Percentiles rank a stretch among this genome's conserved stretches.
Evolutionary conservation across 441 rosid genomes (phyloP).

Genomic region (Metrosideros polymorpha): DNA sequence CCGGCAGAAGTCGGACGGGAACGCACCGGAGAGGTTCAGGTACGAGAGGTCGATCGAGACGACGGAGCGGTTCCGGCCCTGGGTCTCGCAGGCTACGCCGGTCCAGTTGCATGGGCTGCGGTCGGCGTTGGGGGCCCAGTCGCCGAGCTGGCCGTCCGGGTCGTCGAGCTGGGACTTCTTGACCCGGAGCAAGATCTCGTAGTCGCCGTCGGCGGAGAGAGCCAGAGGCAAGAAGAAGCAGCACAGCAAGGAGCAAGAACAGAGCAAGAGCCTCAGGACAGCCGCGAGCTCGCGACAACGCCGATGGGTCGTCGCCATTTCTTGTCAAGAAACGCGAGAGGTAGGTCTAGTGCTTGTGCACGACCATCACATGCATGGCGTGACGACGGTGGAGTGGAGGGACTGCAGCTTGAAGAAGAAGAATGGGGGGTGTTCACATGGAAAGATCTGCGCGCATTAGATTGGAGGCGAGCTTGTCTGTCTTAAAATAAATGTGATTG

Average conservation of each 20-base stretch:
- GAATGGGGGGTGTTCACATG: not conserved
- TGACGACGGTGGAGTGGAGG: not conserved
- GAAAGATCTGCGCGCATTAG: not conserved
- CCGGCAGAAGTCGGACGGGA: constrained; percentile 52
- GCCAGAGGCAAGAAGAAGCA: not conserved
- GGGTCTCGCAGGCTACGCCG: constrained; percentile 38
- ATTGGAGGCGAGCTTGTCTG: too few relatives aligned
- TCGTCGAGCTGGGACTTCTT: constrained; percentile 26
- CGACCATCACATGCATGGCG: not conserved
- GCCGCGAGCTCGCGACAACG: not conserved
- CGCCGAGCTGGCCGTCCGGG: constrained; percentile 26
- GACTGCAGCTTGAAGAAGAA: not conserved
- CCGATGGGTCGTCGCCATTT: not conserved
- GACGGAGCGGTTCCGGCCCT: constrained; percentile 4
- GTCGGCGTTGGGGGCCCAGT: constrained; percentile 33
- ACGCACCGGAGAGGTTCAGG: constrained; percentile 31
- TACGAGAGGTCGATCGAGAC: constrained; percentile 34
- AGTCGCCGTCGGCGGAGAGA: constrained; percentile 24
- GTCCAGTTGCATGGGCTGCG: constrained; percentile 57
- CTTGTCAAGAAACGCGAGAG: not conserved
- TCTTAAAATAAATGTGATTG: too few relatives aligned
- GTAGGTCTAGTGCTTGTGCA: not conserved
- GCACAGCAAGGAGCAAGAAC: not conserved
- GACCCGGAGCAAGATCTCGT: constrained; percentile 36
- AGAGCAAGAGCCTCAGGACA: not conserved